Percentiles rank a stretch among this genome's conserved stretches.
Evolutionary conservation across 2,329 filamentous ascomycete species (phyloP).

Genomic region (Pyrenophora teres): DNA sequence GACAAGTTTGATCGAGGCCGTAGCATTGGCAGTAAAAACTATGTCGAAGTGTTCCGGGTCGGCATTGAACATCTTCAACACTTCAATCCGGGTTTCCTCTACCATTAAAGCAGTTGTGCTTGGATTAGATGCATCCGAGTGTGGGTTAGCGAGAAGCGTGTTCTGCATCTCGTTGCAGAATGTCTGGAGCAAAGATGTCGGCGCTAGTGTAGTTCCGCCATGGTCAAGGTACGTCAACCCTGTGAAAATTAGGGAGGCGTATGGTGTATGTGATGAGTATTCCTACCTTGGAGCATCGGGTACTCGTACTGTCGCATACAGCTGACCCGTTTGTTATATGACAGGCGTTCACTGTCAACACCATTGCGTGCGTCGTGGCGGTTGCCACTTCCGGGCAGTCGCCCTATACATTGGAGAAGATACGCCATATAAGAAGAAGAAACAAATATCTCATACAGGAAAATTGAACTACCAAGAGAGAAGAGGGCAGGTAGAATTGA

Average conservation of each 20-base stretch:
- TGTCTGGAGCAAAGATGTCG: constrained; percentile 60
- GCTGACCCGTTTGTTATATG: constrained; percentile 19
- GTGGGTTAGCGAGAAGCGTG: constrained; percentile 70
- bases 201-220: constrained; percentile 53
- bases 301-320: constrained; percentile 27
- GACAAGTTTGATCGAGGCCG: constrained; percentile 84
- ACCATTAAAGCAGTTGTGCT: constrained; percentile 63
- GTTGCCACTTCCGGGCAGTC: background rate
- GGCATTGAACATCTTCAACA: constrained; percentile 76
- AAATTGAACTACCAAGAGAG: too few species aligned
- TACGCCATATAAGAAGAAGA: background rate
- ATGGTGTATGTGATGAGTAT: background rate
- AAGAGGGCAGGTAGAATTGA: too few species aligned
- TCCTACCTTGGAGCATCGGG: constrained; percentile 33
- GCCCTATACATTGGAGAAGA: background rate
- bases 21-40: constrained; percentile 92
- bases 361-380: background rate
- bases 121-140: constrained; percentile 65
- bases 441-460: too few species aligned
- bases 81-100: constrained; percentile 48
- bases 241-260: constrained; percentile 4
- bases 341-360: constrained; percentile 4
- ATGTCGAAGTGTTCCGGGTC: constrained; percentile 81
- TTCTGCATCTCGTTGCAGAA: constrained; percentile 61
- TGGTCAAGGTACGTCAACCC: constrained; percentile 55